A percentile compares a stretch with the other conserved stretches of the same genome.
Evolutionary conservation across 2,329 filamentous ascomycete genomes (phyloP).

Genomic region (Grosmannia clavigera): DNA sequence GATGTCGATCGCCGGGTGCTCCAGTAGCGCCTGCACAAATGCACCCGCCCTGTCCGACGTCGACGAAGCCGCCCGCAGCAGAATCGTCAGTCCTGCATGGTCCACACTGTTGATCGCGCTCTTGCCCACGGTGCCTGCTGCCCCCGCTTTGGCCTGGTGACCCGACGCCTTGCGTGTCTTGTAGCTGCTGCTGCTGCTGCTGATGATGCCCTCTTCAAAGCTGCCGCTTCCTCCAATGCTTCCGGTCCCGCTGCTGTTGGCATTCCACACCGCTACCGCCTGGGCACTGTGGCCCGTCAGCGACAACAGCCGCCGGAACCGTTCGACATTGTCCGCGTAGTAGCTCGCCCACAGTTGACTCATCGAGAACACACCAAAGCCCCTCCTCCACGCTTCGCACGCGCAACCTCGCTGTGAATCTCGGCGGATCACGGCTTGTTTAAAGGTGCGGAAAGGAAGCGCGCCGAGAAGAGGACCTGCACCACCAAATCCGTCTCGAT

Average conservation of each 20-base stretch:
- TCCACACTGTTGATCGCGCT: slow-evolving; percentile 79
- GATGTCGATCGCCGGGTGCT: slow-evolving; percentile 72
- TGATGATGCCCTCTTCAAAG: slow-evolving; percentile 10
- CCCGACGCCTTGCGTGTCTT: slow-evolving; percentile 44
- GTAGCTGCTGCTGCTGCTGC: slow-evolving; percentile 9
- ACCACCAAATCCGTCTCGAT: not conserved
- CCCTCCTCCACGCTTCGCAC: slow-evolving; percentile 37
- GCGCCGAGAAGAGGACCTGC: slow-evolving; percentile 13
- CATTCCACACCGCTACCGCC: slow-evolving; percentile 37
- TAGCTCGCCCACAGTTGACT: slow-evolving; percentile 97
- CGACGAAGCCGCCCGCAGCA: slow-evolving; percentile 76
- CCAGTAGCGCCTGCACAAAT: slow-evolving; percentile 69
- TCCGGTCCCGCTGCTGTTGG: slow-evolving; percentile 24
- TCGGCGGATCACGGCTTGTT: slow-evolving; percentile 77
- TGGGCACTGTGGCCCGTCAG: slow-evolving; percentile 50
- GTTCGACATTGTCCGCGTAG: slow-evolving; percentile 94
- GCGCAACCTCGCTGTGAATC: slow-evolving; percentile 82
- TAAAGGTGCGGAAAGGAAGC: slow-evolving; percentile 53
- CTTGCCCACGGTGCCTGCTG: slow-evolving; percentile 29
- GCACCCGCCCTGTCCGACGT: slow-evolving; percentile 52
- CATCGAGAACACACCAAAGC: slow-evolving; percentile 32
- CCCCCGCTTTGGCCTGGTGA: slow-evolving; percentile 28
- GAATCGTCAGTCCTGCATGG: slow-evolving; percentile 64
- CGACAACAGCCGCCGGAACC: slow-evolving; percentile 79
- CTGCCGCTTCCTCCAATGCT: slow-evolving; percentile 15